Percentiles rank a stretch among this genome's conserved stretches.
Evolutionary conservation across 805 yeast species (phyloP).

Genomic region (Hanseniaspora meyeri): DNA sequence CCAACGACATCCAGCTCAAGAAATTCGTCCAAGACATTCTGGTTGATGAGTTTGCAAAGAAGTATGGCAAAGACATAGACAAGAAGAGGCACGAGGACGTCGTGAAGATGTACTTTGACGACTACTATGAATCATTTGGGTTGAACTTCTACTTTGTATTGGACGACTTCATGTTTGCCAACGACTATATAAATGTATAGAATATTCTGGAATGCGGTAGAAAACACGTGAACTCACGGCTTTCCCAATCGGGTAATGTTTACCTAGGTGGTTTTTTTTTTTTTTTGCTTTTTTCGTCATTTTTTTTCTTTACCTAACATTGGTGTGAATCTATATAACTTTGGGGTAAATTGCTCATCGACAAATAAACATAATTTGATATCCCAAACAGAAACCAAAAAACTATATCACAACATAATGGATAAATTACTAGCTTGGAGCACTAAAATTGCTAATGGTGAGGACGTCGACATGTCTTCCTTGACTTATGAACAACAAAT

Average conservation of each 20-base stretch:
- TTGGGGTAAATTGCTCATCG: no score
- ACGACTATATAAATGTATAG: neutral
- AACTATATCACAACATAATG: slow-evolving; percentile 36
- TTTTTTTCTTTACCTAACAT: no score
- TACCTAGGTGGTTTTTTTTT: neutral
- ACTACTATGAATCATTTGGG: neutral
- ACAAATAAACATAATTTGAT: no score
- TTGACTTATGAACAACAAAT: slow-evolving; percentile 11
- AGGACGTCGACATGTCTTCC: slow-evolving; percentile 45
- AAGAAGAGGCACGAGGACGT: neutral
- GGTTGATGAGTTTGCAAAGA: neutral
- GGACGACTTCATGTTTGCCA: slow-evolving; percentile 1
- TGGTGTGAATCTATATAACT: no score
- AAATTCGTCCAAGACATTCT: neutral
- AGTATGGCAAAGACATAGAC: neutral
- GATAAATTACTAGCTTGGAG: slow-evolving; percentile 92
- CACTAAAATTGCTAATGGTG: slow-evolving; percentile 60
- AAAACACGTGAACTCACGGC: no score
- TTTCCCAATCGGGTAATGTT: no score
- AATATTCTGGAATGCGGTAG: neutral
- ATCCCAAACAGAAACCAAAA: neutral
- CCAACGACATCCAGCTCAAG: neutral
- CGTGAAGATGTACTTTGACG: neutral
- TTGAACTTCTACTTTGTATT: neutral
- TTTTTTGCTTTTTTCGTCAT: no score